Evolutionary conservation across 2,329 filamentous ascomycete genomes (phyloP).

Genomic region (Fusarium solani-melongenae): DNA sequence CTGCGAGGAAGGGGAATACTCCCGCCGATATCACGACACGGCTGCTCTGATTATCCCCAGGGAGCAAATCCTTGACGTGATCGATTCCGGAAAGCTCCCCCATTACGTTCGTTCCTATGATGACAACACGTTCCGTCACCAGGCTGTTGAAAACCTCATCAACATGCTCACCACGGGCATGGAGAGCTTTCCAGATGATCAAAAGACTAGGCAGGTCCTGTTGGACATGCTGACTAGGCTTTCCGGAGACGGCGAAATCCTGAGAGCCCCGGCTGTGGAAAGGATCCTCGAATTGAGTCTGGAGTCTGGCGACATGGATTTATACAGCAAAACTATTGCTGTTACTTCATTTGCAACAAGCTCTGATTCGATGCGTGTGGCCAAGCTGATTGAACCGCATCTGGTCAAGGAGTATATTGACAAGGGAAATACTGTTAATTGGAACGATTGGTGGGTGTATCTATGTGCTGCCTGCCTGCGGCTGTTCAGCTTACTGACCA

Average conservation of each 20-base stretch:
- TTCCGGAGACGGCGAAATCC: not conserved
- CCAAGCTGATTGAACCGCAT: not conserved
- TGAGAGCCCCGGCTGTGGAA: not conserved
- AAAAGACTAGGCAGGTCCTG: not conserved
- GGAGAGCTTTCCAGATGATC: not conserved
- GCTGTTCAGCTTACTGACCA: not conserved
- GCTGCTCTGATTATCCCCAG: slow-evolving; percentile 14
- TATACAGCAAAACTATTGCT: slow-evolving; percentile 1
- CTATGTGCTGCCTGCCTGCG: not conserved
- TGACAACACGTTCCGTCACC: not conserved
- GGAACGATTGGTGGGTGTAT: slow-evolving; percentile 13
- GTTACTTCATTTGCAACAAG: not conserved
- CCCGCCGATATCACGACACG: slow-evolving; percentile 10
- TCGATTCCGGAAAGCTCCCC: not conserved
- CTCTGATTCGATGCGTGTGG: not conserved
- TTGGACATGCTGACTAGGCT: not conserved
- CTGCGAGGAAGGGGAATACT: slow-evolving; percentile 1
- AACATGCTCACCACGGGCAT: not conserved
- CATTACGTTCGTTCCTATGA: too few species aligned
- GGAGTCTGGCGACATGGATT: not conserved
- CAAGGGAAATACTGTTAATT: not conserved
- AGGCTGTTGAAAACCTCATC: not conserved
- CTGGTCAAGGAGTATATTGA: not conserved
- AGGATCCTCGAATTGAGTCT: slow-evolving; percentile 12
- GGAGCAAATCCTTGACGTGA: not conserved